These are phyloP conservation scores for Pseudogymnoascus sp. DNA, from an alignment of 2,329 filamentous ascomycete species.

Conservation along the genomic window DNA sequence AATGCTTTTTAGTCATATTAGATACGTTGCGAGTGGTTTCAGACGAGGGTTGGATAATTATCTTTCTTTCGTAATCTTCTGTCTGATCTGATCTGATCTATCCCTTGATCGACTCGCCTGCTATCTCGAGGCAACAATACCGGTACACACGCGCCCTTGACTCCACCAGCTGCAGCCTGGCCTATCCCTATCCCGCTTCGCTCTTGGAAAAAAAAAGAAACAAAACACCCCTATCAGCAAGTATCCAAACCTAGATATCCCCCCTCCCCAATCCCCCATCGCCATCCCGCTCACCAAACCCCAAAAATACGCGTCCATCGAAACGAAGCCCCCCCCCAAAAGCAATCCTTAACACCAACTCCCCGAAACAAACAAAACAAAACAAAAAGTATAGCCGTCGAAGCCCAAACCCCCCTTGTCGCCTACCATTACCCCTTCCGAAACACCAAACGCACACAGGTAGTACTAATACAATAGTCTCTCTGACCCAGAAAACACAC, in stretches of 20 bases:
- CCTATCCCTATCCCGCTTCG: background rate
- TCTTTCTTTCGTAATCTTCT: background rate
- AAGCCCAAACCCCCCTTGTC: background rate
- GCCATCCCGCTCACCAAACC: background rate
- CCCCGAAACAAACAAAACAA: background rate
- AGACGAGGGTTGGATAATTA: background rate
- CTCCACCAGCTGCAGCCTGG: background rate
- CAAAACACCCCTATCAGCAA: background rate
- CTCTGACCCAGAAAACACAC: background rate
- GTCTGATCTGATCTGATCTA: background rate
- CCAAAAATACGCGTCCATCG: background rate
- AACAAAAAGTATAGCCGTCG: background rate
- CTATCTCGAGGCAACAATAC: background rate
- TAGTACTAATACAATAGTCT: background rate
- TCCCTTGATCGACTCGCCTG: background rate
- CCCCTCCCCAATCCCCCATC: background rate
- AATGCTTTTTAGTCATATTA: background rate
- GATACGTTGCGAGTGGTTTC: background rate
- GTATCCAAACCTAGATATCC: background rate
- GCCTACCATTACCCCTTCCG: background rate
- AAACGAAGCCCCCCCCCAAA: background rate
- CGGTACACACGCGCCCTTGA: background rate
- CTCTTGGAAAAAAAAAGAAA: background rate
- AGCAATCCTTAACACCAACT: background rate
- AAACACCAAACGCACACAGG: background rate